Base-by-base conservation (phyloP, 2,329 filamentous ascomycete species). In the Trichoderma arundinaceum region DNA sequence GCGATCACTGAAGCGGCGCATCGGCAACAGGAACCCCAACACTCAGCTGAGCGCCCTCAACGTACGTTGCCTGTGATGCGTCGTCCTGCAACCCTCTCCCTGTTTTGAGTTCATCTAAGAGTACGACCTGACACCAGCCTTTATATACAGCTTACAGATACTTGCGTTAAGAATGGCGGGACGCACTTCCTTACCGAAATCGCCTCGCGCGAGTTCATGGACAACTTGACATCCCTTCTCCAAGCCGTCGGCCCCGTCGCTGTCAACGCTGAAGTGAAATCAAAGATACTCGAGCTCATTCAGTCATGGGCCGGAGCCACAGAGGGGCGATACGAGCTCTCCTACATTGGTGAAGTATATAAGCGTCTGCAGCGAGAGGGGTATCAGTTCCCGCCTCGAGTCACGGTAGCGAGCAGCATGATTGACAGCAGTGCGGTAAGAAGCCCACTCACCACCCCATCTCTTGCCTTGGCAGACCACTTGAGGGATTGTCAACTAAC, bases 1-100 rank as follows among this genome's bases (percentile, higher is more conserved):
- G 95, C 92, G 93, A 77, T 94, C 92, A 49, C 83, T 99, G 74
- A 98, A 97, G 82, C 88, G 88, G 76, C 90, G 95, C 77, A 93
- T 99, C 82, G 93, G 92, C 79, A 93, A 97, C 83, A 96, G 94
- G 84, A 99, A 99, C 75, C 95, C 95, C 41, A 99, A 99, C 77
- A 90, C 95, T 41, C 95, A 99, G 81, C 84, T 99, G 41, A 95
- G 94, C 72, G 91, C 95, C n/a, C 81, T 99, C 64, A 96, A 95
- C 78, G 92, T 95, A 84, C 66, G 81, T 68, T 28, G 41, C 38
- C 51, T 38, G 10, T n/a, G 6, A 35, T 1, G 7, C 58, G 19
- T 15, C 15, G 17, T 38, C 43, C 41, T 41, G 41, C 35, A 10
- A 7, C n/a, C 10, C 17, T 19, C 19, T n/a, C 49, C 19, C 15